phyloP scores from a whole-genome alignment of 345 rosid species.

The Aquilaria yunnanensis region DNA sequence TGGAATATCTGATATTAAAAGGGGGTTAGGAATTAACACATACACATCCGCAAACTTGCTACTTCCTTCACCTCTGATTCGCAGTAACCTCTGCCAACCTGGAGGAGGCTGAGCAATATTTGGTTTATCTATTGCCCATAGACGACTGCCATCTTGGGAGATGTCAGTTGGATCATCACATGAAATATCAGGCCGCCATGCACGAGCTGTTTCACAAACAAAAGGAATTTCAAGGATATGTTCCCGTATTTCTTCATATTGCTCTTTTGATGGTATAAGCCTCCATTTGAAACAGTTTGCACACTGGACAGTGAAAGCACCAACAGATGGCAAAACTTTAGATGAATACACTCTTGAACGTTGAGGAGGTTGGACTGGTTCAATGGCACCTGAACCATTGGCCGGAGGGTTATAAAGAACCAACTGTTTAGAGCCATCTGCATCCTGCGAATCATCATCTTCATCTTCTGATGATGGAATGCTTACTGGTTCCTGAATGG shows the following conservation, averaged over 20 bases:
- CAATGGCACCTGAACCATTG: slow-evolving; percentile 27
- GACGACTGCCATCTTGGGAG: slow-evolving; percentile 79
- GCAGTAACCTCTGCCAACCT: slow-evolving; percentile 80
- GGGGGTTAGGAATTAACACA: slow-evolving; percentile 19
- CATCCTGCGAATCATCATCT: slow-evolving; percentile 27
- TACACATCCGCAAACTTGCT: slow-evolving; percentile 94
- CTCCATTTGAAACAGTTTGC: slow-evolving; percentile 92
- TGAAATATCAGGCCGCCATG: slow-evolving; percentile 72
- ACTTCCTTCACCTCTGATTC: slow-evolving; percentile 83
- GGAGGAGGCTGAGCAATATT: slow-evolving; percentile 83
- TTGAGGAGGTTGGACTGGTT: slow-evolving; percentile 16
- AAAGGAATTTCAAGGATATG: slow-evolving; percentile 67
- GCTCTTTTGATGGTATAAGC: slow-evolving; percentile 76
- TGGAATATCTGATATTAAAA: too few species aligned
- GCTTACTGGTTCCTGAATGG: slow-evolving; percentile 19
- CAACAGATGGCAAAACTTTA: slow-evolving; percentile 57
- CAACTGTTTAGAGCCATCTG: slow-evolving; percentile 42
- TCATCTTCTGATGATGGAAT: slow-evolving; percentile 32
- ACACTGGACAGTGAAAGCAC: slow-evolving; percentile 91
- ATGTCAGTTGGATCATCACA: slow-evolving; percentile 83
- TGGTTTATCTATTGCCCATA: slow-evolving; percentile 97
- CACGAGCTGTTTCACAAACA: slow-evolving; percentile 54
- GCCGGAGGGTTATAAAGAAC: slow-evolving; percentile 53
- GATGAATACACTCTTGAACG: slow-evolving; percentile 21
- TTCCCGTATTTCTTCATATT: slow-evolving; percentile 93